Evolutionary conservation across 768 basidiomycete genomes (phyloP).

Genomic region (Mycena vulgaris): DNA sequence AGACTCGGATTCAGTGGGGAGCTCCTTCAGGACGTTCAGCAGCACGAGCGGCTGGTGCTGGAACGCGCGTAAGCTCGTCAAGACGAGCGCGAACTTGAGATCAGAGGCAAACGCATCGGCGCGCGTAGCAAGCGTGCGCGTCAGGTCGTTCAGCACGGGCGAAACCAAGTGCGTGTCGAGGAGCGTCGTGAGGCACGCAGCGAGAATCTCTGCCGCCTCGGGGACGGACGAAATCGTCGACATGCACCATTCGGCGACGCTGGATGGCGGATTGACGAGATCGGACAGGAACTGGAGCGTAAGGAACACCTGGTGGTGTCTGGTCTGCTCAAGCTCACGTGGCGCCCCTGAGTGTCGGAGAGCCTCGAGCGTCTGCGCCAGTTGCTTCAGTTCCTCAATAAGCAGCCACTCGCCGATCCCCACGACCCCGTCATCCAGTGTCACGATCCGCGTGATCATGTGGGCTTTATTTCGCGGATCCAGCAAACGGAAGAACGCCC

Average conservation of each 20-base stretch:
- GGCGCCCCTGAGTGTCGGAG: constrained; percentile 48
- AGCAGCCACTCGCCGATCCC: constrained; percentile 82
- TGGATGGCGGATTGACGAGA: constrained; percentile 58
- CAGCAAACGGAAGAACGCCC: constrained; percentile 68
- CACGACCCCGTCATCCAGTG: constrained; percentile 68
- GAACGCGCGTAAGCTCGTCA: constrained; percentile 50
- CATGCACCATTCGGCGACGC: constrained; percentile 60
- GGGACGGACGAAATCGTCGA: constrained; percentile 57
- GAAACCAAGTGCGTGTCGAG: constrained; percentile 66
- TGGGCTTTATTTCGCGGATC: constrained; percentile 69
- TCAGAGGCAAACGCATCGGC: constrained; percentile 43
- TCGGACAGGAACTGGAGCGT: constrained; percentile 66
- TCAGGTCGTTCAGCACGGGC: constrained; percentile 58
- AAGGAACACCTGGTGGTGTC: constrained; percentile 65
- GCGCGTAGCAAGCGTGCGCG: constrained; percentile 23
- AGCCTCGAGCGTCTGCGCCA: constrained; percentile 56
- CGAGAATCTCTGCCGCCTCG: constrained; percentile 61
- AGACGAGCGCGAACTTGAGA: constrained; percentile 52
- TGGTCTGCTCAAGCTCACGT: constrained; percentile 54
- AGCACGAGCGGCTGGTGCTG: constrained; percentile 34
- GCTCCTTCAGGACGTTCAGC: constrained; percentile 35
- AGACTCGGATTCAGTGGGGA: constrained; percentile 24
- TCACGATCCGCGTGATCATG: constrained; percentile 68
- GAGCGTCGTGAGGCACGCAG: constrained; percentile 60
- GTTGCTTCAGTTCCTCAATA: constrained; percentile 71